Evolutionary conservation across 257 asterid genomes (phyloP), one percentile per base, ranked within the genome.

Genomic region (Salvia hispanica): DNA sequence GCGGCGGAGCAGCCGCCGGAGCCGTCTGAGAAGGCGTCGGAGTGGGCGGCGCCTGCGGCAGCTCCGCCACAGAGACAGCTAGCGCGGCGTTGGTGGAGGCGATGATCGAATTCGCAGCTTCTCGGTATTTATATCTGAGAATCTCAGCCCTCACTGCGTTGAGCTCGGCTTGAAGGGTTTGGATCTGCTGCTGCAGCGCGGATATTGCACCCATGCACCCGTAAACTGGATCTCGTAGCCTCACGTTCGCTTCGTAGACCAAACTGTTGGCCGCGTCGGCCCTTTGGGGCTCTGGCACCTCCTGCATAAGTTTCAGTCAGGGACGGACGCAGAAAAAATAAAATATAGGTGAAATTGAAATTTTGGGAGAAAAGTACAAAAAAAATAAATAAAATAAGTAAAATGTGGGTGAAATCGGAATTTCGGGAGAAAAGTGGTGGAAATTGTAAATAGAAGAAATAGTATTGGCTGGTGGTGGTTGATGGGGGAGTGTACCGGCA

Each of bases 161-260:
- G 46, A 89, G 87, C 18, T 92, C 96, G 4, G 86, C 86, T 66
- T 92, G 96, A 13, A 92, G 70, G 39, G 80, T 34, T 60, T 92
- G 96, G 55, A 89, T 75, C 66, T 92, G 91, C 45, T 87, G 98
- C 56, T 89, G 98, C 61, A 92, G 74, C 15, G 95, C 79, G 0
- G 95, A 92, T 13, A 92, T 86, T 8, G 95, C 98, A 31, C 96
- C 98, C 98, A 89, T 92, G 95, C 96, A 89, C 40, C 98, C 98
- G 12, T 92, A 92, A 0, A 92, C 90, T 0, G 98, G 98, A 79
- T 92, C 96, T 18, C 95, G 72, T 6, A 92, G 83, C 80, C 98
- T 76, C 64, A 89, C 95, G 42, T 92, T 92, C 14, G 98, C 98
- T 74, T 92, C 98, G 58, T 89, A 92, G 0, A 92, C 95, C 73